phyloP scores from a whole-genome alignment of 306 rosid genomes.

The Hippophae gyantsensis region DNA sequence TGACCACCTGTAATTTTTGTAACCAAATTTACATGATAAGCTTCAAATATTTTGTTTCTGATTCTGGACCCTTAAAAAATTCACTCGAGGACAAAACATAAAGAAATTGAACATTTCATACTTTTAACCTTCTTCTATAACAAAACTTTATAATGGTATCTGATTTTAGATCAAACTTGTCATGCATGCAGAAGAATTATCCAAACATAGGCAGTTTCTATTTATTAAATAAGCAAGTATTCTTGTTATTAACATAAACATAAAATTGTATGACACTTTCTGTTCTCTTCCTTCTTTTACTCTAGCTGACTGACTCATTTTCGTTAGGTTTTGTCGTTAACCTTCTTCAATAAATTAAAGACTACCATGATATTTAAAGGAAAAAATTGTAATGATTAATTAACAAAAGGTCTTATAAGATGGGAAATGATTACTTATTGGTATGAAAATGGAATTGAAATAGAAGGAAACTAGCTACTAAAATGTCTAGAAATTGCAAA shows the following conservation, averaged over 20 bases:
- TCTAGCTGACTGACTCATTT: conserved; percentile 14
- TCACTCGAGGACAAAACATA: too few relatives aligned
- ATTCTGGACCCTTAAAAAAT: too few relatives aligned
- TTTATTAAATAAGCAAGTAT: neutral
- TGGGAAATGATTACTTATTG: neutral
- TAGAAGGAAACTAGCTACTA: neutral
- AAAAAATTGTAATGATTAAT: neutral
- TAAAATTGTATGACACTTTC: neutral
- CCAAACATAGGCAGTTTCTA: conserved; percentile 24
- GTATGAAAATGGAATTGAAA: neutral
- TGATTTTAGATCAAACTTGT: conserved; percentile 32
- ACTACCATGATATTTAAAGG: conserved; percentile 4
- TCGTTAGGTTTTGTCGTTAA: conserved; percentile 10
- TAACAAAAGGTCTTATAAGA: conserved; percentile 1
- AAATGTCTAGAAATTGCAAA: neutral
- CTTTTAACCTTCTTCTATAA: neutral
- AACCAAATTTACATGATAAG: neutral
- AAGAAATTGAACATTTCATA: too few relatives aligned
- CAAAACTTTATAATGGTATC: conserved; percentile 15
- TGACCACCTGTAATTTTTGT: conserved; percentile 57
- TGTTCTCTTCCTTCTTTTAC: neutral
- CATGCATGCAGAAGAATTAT: conserved; percentile 29
- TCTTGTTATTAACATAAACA: neutral
- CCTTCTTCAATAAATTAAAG: conserved; percentile 4
- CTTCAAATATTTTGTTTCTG: neutral